phyloP scores from a whole-genome alignment of 2,329 filamentous ascomycete genomes.

The Aspergillus proliferans region DNA sequence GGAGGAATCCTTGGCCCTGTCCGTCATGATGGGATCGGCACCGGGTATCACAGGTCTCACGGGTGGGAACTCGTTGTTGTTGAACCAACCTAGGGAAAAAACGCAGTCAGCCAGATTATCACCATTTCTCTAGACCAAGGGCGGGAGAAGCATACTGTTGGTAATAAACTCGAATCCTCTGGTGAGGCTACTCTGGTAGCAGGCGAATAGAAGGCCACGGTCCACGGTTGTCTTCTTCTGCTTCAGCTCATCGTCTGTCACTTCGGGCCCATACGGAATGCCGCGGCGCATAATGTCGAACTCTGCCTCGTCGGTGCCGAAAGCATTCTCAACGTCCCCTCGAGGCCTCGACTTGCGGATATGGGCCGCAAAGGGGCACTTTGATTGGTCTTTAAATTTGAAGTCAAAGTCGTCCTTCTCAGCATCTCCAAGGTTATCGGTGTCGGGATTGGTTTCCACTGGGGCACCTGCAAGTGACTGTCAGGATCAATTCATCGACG shows the following conservation, averaged over 20 bases:
- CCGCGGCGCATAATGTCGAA: slow-evolving; percentile 4
- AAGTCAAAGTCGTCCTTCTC: slow-evolving; percentile 2
- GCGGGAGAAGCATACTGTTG: not conserved
- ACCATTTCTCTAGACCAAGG: not conserved
- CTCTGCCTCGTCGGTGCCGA: not conserved
- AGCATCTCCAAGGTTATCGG: not conserved
- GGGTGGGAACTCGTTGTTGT: not conserved
- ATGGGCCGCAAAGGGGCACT: slow-evolving; percentile 6
- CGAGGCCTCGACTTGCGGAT: slow-evolving; percentile 3
- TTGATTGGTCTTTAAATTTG: not conserved
- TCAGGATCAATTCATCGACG: not conserved
- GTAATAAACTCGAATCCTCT: not conserved
- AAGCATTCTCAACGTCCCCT: not conserved
- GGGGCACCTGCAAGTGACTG: slow-evolving; percentile 3
- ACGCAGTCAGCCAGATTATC: not conserved
- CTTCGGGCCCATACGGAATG: slow-evolving; percentile 3
- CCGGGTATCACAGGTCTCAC: not conserved
- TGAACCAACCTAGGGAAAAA: not conserved
- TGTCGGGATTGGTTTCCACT: not conserved
- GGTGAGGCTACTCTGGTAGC: not conserved
- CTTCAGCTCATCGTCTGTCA: not conserved
- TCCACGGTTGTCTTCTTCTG: not conserved
- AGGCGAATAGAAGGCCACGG: not conserved
- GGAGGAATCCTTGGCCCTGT: not conserved
- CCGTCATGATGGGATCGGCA: not conserved